Percentiles rank a stretch among this genome's conserved stretches.
Conservation (phyloP, 331 rosid species). For the Ulmus americana region DNA sequence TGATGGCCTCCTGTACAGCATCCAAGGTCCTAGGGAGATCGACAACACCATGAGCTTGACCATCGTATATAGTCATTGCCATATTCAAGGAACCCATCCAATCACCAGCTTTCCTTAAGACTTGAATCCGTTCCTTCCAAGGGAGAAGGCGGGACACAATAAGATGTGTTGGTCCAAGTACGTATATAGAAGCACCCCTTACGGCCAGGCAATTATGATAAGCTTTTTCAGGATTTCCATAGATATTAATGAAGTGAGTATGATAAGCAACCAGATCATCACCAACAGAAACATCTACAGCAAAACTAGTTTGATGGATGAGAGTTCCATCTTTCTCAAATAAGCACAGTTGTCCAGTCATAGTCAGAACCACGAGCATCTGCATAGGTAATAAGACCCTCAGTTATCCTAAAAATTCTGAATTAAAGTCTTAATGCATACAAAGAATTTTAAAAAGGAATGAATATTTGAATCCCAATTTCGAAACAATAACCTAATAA, state of each 20-base stretch:
- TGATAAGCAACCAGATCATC: conserved; percentile 83
- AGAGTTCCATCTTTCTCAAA: conserved; percentile 82
- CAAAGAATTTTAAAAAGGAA: conserved; percentile 9
- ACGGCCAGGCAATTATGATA: conserved; percentile 73
- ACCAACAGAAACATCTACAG: conserved; percentile 57
- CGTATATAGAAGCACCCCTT: conserved; percentile 89
- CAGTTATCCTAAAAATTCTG: conserved; percentile 18
- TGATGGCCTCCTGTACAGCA: conserved; percentile 83
- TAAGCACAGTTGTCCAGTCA: conserved; percentile 69
- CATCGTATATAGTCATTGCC: conserved; percentile 90
- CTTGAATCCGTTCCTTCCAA: conserved; percentile 89
- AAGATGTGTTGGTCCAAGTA: conserved; percentile 75
- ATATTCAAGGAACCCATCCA: conserved; percentile 98
- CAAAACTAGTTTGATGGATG: conserved; percentile 83
- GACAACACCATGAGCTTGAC: conserved; percentile 86
- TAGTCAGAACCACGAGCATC: conserved; percentile 84
- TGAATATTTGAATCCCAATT: background rate
- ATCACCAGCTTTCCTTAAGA: conserved; percentile 80
- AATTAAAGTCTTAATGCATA: conserved; percentile 1
- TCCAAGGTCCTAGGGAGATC: conserved; percentile 92
- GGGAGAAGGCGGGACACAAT: conserved; percentile 86
- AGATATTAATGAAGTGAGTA: conserved; percentile 64
- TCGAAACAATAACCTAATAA: background rate
- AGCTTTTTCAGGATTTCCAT: conserved; percentile 91
- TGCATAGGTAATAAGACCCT: conserved; percentile 38